These are phyloP conservation scores for Phytophthora aleatoria DNA, from an alignment of 352 stramenopile genomes.

Conservation along the genomic window DNA sequence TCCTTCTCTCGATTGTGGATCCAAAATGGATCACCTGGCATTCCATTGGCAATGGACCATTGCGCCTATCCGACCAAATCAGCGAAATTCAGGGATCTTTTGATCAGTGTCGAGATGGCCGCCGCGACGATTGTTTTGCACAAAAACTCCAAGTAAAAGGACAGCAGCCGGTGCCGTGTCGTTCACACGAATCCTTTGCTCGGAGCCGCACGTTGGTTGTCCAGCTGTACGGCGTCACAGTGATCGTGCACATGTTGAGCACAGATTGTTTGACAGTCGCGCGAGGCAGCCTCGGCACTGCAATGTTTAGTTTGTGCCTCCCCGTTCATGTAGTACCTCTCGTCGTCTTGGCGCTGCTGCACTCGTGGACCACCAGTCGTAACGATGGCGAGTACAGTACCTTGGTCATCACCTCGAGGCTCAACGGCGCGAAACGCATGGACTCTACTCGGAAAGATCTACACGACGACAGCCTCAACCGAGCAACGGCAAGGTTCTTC, in stretches of 20 bases:
- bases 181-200: slow-evolving; percentile 1
- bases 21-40: no score
- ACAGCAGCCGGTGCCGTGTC: slow-evolving; percentile 3
- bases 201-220: slow-evolving; percentile 15
- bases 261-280: slow-evolving; percentile 10
- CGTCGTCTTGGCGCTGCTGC: neutral
- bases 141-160: slow-evolving; percentile 6
- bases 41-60: no score
- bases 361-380: neutral
- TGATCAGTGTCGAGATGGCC: neutral
- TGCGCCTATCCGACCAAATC: neutral
- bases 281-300: neutral
- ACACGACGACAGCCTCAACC: slow-evolving; percentile 1
- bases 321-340: neutral
- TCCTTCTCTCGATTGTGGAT: no score
- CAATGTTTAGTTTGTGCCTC: neutral
- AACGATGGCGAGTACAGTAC: neutral
- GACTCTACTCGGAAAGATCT: slow-evolving; percentile 19
- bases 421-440: slow-evolving; percentile 30
- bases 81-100: neutral
- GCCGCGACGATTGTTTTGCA: slow-evolving; percentile 1
- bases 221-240: slow-evolving; percentile 19
- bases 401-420: slow-evolving; percentile 1
- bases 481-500: slow-evolving; percentile 14
- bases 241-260: slow-evolving; percentile 14